These are phyloP conservation scores for Aspergillus novoparasiticus DNA, from an alignment of 2,329 filamentous ascomycete genomes.

Conservation along the genomic window DNA sequence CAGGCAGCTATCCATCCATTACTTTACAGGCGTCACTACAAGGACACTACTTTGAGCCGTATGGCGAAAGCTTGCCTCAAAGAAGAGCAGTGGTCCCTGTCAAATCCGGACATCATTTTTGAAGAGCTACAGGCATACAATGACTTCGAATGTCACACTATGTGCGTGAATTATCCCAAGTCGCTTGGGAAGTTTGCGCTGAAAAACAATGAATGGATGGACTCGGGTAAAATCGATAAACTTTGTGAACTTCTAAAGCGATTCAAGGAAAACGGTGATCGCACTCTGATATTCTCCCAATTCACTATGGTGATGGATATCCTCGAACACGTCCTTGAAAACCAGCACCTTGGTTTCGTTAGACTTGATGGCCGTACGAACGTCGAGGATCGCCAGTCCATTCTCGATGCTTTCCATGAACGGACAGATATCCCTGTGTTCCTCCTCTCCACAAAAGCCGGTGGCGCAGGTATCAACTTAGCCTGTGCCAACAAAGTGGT, in stretches of 20 bases:
- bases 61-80: slow-evolving; percentile 78
- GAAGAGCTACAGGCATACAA: slow-evolving; percentile 58
- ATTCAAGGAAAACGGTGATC: slow-evolving; percentile 80
- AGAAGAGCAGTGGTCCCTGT: slow-evolving; percentile 59
- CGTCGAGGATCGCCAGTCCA: slow-evolving; percentile 78
- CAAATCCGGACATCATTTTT: slow-evolving; percentile 55
- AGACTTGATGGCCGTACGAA: slow-evolving; percentile 84
- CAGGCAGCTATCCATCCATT: slow-evolving; percentile 92
- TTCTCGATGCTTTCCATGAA: slow-evolving; percentile 84
- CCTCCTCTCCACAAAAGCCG: slow-evolving; percentile 87
- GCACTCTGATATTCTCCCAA: slow-evolving; percentile 87
- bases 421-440: slow-evolving; percentile 82
- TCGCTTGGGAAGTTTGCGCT: slow-evolving; percentile 60
- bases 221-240: slow-evolving; percentile 82
- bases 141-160: slow-evolving; percentile 64
- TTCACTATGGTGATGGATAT: slow-evolving; percentile 93
- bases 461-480: slow-evolving; percentile 95
- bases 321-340: slow-evolving; percentile 77
- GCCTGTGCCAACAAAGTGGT: slow-evolving; percentile 96
- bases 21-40: slow-evolving; percentile 80
- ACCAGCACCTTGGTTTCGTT: slow-evolving; percentile 72
- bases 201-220: slow-evolving; percentile 66
- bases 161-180: slow-evolving; percentile 57
- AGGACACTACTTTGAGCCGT: slow-evolving; percentile 70
- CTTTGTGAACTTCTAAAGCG: slow-evolving; percentile 72